These are phyloP conservation scores for Cenchrus purpureus DNA, from an alignment of 176 grass and related monocot genomes.

Conservation along the genomic window DNA sequence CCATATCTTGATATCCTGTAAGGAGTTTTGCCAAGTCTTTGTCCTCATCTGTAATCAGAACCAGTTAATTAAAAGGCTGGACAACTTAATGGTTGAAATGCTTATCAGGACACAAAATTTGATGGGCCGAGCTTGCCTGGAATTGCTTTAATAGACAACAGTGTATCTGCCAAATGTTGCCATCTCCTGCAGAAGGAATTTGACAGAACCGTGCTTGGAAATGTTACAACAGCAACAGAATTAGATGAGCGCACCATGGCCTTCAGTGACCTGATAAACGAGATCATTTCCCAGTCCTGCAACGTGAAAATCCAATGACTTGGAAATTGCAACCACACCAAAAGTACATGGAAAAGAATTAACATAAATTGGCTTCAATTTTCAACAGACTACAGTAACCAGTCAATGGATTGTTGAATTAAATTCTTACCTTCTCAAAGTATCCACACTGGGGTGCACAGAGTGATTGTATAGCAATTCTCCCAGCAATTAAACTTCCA, in stretches of 20 bases:
- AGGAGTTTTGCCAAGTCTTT: slow-evolving; percentile 88
- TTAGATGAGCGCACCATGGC: slow-evolving; percentile 68
- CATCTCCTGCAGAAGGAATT: slow-evolving; percentile 88
- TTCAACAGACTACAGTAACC: not conserved
- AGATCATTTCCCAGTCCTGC: slow-evolving; percentile 94
- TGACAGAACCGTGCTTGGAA: slow-evolving; percentile 67
- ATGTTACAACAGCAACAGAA: slow-evolving; percentile 78
- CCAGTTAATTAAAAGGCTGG: not conserved
- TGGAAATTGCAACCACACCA: not conserved
- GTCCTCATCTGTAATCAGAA: slow-evolving; percentile 80
- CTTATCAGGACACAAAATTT: slow-evolving; percentile 5
- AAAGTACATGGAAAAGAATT: not conserved
- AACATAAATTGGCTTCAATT: slow-evolving; percentile 17
- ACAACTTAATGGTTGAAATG: not conserved
- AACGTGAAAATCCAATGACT: slow-evolving; percentile 11
- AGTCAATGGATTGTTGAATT: not conserved
- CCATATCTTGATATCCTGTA: slow-evolving; percentile 94
- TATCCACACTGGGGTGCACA: slow-evolving; percentile 87
- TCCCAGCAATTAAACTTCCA: slow-evolving; percentile 54
- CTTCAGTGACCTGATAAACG: slow-evolving; percentile 82
- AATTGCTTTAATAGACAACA: slow-evolving; percentile 89
- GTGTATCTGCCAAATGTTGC: slow-evolving; percentile 91
- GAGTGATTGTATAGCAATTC: slow-evolving; percentile 89
- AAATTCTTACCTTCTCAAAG: slow-evolving; percentile 70
- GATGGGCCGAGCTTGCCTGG: slow-evolving; percentile 54